A percentile compares a stretch with the other conserved stretches of the same genome.
Conservation (phyloP, 2,329 filamentous ascomycete genomes). For the Onygenales sp. region DNA sequence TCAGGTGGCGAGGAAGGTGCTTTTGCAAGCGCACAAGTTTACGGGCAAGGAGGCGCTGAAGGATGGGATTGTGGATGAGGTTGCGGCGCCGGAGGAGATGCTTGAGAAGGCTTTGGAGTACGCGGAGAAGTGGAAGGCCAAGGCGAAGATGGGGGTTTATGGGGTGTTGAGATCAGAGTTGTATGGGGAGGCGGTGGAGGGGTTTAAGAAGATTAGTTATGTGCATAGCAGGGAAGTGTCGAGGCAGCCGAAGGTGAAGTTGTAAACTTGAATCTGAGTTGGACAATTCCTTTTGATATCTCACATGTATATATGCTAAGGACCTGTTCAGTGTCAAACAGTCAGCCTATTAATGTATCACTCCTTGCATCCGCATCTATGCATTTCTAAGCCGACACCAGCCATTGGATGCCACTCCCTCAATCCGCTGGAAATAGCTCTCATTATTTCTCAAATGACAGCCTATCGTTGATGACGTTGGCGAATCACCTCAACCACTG, state of each 20-base stretch:
- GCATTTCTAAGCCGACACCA: no score
- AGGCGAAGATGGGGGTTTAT: conserved; percentile 35
- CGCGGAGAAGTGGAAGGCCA: conserved; percentile 32
- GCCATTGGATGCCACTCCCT: no score
- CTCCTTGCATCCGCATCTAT: no score
- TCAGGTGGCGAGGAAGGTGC: conserved; percentile 44
- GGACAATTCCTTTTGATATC: no score
- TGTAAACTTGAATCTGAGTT: conserved; percentile 18
- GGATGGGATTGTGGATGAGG: conserved; percentile 46
- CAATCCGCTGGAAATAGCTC: no score
- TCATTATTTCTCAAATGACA: no score
- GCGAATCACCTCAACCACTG: no score
- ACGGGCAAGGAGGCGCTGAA: conserved; percentile 42
- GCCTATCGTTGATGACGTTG: no score
- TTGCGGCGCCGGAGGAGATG: conserved; percentile 42
- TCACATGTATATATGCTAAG: no score
- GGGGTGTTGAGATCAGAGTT: conserved; percentile 42
- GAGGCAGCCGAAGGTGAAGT: conserved; percentile 39
- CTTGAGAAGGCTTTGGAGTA: conserved; percentile 36
- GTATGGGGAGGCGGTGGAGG: conserved; percentile 44
- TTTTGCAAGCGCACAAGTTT: conserved; percentile 47
- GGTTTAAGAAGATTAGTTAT: conserved; percentile 44
- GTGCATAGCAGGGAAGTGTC: conserved; percentile 39
- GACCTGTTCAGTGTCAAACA: no score
- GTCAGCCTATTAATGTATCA: no score